Evolutionary conservation across 257 asterid species (phyloP), one percentile per base, ranked within the genome.

Genomic region (Nyctanthes arbortristis): DNA sequence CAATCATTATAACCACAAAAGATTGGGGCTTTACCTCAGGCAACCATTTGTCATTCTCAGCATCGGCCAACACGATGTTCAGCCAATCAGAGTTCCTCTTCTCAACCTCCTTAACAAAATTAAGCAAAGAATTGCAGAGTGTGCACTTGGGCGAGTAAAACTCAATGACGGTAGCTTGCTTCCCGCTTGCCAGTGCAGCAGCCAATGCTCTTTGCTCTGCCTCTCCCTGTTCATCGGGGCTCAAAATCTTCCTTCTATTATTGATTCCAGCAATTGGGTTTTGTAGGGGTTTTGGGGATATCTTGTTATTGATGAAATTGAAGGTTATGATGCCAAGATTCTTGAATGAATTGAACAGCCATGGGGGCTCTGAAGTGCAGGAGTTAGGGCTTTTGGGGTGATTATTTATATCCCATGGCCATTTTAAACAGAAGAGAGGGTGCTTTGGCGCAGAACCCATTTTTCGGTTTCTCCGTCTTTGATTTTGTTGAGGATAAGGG

Each of bases 141-240:
- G 73, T 80, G 72, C 97, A 91, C 62, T 86, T 89, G 0, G 96
- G 97, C 16, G 96, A 91, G 81, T 91, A 91, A 68, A 91, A 91
- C 47, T 91, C 96, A 25, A 91, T 62, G 10, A 91, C 79, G 6
- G 97, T 87, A 25, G 93, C 93, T 35, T 80, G 88, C 70, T 91
- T 91, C 49, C 80, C 87, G 37, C 86, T 72, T 2, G 89, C 85
- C 71, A 91, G 69, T 10, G 95, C 96, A 28, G 83, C 82, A 0
- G 97, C 95, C 29, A 91, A 82, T 0, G 96, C 91, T 60, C 92
- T 81, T 64, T 89, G 95, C 81, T 91, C 96, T 0, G 84, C 86
- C 81, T 89, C 97, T 29, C 81, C 89, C 75, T 87, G 96, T 72
- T 83, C 92, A 24, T 78, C 81, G 12, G 78, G 47, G 56, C 75